A percentile compares a stretch with the other conserved stretches of the same genome.
Conservation (phyloP, 148 eudicot species). For the Camellia granthamiana region DNA sequence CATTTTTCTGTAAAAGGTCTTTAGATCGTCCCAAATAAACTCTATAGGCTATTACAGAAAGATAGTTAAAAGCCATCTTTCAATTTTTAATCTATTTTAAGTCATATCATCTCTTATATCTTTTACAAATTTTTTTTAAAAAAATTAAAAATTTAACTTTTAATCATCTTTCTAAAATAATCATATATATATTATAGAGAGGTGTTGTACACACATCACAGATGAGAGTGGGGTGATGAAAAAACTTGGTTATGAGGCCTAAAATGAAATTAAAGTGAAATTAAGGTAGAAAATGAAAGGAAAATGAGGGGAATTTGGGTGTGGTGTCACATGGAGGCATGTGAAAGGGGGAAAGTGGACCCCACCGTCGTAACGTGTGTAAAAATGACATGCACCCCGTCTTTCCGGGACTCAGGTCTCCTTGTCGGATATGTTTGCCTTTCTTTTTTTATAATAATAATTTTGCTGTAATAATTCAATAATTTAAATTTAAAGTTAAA, state of each 20-base stretch:
- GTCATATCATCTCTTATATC: no score
- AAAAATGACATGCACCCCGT: conserved; percentile 59
- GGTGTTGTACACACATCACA: neutral
- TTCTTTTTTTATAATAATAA: no score
- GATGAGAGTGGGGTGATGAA: neutral
- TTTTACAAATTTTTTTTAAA: no score
- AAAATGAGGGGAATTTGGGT: neutral
- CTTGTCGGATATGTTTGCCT: conserved; percentile 38
- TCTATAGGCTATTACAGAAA: no score
- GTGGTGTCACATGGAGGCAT: conserved; percentile 63
- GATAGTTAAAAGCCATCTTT: no score
- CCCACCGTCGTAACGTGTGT: conserved; percentile 43
- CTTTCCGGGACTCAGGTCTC: conserved; percentile 56
- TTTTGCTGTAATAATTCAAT: no score
- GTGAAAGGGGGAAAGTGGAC: conserved; percentile 44
- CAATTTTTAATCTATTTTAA: no score
- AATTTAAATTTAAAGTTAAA: no score
- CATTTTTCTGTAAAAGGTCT: no score
- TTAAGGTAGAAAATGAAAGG: neutral
- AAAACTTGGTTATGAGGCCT: neutral
- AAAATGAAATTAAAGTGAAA: conserved; percentile 9
- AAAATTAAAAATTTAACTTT: no score
- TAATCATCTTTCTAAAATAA: no score
- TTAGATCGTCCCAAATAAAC: no score
- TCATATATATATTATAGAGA: neutral